Percentiles rank a stretch among this genome's conserved stretches.
These are phyloP conservation scores for Mucor mucedo DNA, from an alignment of 371 early-diverging fungal genomes.

Conservation along the genomic window DNA sequence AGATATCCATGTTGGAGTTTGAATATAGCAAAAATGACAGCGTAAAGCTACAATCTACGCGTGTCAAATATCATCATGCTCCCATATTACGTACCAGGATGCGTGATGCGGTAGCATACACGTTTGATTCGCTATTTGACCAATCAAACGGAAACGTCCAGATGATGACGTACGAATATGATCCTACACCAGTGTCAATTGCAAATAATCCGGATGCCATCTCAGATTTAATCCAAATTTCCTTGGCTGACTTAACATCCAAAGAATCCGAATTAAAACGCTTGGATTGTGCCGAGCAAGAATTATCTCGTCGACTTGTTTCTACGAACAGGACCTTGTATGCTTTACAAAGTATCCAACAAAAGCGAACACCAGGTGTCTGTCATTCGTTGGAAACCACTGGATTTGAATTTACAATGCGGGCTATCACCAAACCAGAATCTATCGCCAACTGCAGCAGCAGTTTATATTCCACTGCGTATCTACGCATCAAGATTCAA, in stretches of 20 bases:
- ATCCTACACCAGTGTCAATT: background rate
- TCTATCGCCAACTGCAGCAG: slow-evolving; percentile 10
- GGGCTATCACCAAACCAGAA: slow-evolving; percentile 13
- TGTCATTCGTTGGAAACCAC: slow-evolving; percentile 23
- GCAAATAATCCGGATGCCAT: slow-evolving; percentile 17
- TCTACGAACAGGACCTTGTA: slow-evolving; percentile 28
- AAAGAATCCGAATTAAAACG: slow-evolving; percentile 12
- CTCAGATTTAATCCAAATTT: background rate
- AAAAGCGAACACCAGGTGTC: slow-evolving; percentile 12
- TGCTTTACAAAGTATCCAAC: slow-evolving; percentile 20
- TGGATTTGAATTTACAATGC: slow-evolving; percentile 27
- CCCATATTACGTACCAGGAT: slow-evolving; percentile 1
- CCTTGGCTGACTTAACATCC: slow-evolving; percentile 13
- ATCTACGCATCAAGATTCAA: slow-evolving; percentile 21
- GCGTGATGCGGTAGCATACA: background rate
- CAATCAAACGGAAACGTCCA: background rate
- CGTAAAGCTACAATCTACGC: slow-evolving; percentile 2
- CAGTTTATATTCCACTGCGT: slow-evolving; percentile 9
- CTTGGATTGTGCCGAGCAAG: slow-evolving; percentile 15
- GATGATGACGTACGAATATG: slow-evolving; percentile 8
- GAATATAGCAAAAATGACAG: background rate
- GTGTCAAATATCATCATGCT: background rate
- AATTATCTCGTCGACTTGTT: slow-evolving; percentile 12
- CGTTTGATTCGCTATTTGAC: slow-evolving; percentile 6
- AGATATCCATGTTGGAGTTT: slow-evolving; percentile 4